phyloP scores from a whole-genome alignment of 805 yeast species.

The Vanderwaltozyma tropicalis region DNA sequence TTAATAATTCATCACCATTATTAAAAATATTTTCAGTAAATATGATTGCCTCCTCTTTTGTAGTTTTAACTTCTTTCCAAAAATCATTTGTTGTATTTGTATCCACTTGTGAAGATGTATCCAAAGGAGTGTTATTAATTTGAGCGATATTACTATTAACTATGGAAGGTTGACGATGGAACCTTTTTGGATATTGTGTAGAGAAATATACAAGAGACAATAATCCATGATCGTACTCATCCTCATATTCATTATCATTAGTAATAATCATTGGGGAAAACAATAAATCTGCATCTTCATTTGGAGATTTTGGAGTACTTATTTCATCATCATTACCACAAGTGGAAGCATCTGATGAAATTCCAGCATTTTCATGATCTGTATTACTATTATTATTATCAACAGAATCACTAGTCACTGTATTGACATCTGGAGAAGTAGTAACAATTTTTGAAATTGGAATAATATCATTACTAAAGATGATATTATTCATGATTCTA shows the following conservation, averaged over 20 bases:
- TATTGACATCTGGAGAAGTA: background rate
- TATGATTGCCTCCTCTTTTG: constrained; percentile 18
- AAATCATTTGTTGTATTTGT: constrained; percentile 13
- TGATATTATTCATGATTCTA: constrained; percentile 16
- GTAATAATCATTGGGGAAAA: constrained; percentile 19
- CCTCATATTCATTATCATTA: constrained; percentile 14
- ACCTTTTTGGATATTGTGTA: constrained; percentile 15
- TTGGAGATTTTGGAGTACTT: constrained; percentile 1
- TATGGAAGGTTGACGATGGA: constrained; percentile 5
- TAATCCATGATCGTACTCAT: constrained; percentile 13
- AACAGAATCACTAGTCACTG: background rate
- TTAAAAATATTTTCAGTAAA: constrained; percentile 1
- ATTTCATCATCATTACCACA: background rate
- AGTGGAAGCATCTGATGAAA: constrained; percentile 4
- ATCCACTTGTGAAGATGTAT: background rate
- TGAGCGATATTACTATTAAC: background rate
- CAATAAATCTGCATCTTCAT: constrained; percentile 16
- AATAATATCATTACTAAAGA: constrained; percentile 20
- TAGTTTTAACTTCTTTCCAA: constrained; percentile 26
- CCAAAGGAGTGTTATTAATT: background rate
- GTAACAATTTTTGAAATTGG: constrained; percentile 6
- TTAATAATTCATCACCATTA: constrained; percentile 2
- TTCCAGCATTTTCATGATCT: too few relatives aligned
- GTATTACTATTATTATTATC: constrained; percentile 1
- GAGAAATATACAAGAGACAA: constrained; percentile 8